Conservation (phyloP, 495 filamentous ascomycete species). For the Aspergillus ostianus region DNA sequence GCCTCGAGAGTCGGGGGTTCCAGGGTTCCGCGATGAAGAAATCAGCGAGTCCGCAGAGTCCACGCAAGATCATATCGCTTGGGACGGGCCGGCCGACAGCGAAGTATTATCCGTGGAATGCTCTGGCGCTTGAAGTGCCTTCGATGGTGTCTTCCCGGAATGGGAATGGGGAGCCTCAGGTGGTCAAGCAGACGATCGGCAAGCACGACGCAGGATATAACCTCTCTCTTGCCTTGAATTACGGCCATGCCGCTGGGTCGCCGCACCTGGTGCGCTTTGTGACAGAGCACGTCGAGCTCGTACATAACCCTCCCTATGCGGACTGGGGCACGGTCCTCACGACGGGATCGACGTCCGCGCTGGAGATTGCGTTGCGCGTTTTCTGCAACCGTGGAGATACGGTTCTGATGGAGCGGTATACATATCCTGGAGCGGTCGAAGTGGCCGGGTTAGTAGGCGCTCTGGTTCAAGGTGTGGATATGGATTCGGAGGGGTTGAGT, state of each 20-base stretch:
- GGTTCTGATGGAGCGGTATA: conserved; percentile 24
- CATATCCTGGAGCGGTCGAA: conserved; percentile 19
- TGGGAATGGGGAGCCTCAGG: too few species aligned
- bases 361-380: conserved; percentile 24
- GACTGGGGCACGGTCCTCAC: conserved; percentile 25
- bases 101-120: conserved; percentile 2
- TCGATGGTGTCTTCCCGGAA: too few species aligned
- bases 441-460: conserved; percentile 14
- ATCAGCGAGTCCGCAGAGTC: background rate
- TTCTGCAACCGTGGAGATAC: conserved; percentile 22
- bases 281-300: conserved; percentile 23
- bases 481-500: conserved; percentile 2
- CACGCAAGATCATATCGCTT: conserved; percentile 1
- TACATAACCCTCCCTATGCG: conserved; percentile 27
- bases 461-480: conserved; percentile 10
- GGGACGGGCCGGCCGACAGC: conserved; percentile 1
- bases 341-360: conserved; percentile 25
- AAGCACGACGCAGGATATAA: conserved; percentile 5
- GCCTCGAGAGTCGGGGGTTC: conserved; percentile 1
- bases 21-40: background rate
- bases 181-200: too few species aligned
- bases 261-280: conserved; percentile 19
- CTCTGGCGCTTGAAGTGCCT: background rate
- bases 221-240: conserved; percentile 19
- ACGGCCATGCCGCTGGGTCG: conserved; percentile 16